phyloP scores from a whole-genome alignment of 2,329 filamentous ascomycete genomes.

The Knoxdaviesia proteae region DNA sequence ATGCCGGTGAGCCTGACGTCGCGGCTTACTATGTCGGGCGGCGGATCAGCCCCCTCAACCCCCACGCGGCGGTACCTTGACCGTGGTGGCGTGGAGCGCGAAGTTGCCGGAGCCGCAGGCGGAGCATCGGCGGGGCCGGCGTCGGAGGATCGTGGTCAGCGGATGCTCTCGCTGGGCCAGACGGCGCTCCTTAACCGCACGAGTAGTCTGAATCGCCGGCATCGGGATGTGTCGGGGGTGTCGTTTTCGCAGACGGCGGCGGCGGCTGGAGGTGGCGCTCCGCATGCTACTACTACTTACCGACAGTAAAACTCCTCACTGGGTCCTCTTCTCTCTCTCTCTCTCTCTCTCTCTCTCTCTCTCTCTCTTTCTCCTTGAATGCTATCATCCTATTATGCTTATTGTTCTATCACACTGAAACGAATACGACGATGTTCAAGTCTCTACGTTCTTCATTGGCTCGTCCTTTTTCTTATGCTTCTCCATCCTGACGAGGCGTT shows the following conservation, averaged over 20 bases:
- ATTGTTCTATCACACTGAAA: not conserved
- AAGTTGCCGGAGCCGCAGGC: slow-evolving; percentile 3
- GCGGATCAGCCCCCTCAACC: slow-evolving; percentile 3
- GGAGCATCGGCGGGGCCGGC: slow-evolving; percentile 4
- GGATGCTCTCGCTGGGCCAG: slow-evolving; percentile 23
- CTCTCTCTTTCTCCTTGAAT: not conserved
- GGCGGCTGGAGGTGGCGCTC: not conserved
- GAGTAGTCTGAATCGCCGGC: slow-evolving; percentile 22
- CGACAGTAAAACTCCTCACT: not conserved
- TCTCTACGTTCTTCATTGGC: not conserved
- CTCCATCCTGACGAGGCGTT: not conserved
- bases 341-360: not conserved
- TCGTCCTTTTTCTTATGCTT: not conserved
- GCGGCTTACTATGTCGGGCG: slow-evolving; percentile 15
- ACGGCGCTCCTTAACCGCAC: slow-evolving; percentile 20
- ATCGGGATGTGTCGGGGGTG: slow-evolving; percentile 21
- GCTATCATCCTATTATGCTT: not conserved
- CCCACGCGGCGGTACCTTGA: not conserved
- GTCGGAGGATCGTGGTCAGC: slow-evolving; percentile 20
- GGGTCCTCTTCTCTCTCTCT: not conserved
- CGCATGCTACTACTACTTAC: not conserved
- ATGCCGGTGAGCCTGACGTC: slow-evolving; percentile 24
- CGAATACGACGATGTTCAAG: slow-evolving; percentile 3
- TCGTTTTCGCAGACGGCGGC: slow-evolving; percentile 7
- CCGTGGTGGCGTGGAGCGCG: too few species aligned